Evolutionary conservation across 768 basidiomycete species (phyloP).

Genomic region (Trametes maxima): DNA sequence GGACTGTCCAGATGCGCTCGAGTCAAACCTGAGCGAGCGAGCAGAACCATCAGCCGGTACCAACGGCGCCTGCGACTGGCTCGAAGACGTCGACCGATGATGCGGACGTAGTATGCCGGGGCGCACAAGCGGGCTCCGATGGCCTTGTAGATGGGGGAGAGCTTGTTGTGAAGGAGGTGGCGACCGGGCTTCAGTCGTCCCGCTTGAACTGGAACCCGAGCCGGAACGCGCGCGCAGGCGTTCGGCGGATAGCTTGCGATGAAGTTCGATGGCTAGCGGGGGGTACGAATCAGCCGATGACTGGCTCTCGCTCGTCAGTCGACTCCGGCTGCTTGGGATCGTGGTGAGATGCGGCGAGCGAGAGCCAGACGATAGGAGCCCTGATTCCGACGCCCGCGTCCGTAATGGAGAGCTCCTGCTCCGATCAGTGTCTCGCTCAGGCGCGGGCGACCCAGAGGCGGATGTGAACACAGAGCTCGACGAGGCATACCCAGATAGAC

Average conservation of each 20-base stretch:
- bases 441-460: constrained; percentile 26
- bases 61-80: constrained; percentile 28
- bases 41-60: constrained; percentile 2
- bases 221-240: constrained; percentile 24
- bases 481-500: constrained; percentile 24
- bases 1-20: constrained; percentile 30
- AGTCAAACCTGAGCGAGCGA: constrained; percentile 34
- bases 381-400: constrained; percentile 18
- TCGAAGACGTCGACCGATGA: constrained; percentile 40
- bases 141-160: constrained; percentile 1
- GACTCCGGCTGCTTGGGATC: constrained; percentile 23
- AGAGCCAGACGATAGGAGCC: constrained; percentile 9
- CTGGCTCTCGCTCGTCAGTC: constrained; percentile 24
- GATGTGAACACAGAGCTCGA: constrained; percentile 28
- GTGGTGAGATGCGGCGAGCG: constrained; percentile 9
- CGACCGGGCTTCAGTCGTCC: constrained; percentile 6
- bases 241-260: constrained; percentile 27
- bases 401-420: constrained; percentile 18
- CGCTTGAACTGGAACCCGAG: constrained; percentile 19
- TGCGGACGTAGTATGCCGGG: constrained; percentile 45
- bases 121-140: constrained; percentile 36
- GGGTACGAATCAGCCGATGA: constrained; percentile 10
- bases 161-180: background rate
- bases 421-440: constrained; percentile 19
- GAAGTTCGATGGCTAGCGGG: constrained; percentile 25